Evolutionary conservation across 345 rosid species (phyloP), one percentile per base, ranked within the genome.

Genomic region (Rhizophora mangle): DNA sequence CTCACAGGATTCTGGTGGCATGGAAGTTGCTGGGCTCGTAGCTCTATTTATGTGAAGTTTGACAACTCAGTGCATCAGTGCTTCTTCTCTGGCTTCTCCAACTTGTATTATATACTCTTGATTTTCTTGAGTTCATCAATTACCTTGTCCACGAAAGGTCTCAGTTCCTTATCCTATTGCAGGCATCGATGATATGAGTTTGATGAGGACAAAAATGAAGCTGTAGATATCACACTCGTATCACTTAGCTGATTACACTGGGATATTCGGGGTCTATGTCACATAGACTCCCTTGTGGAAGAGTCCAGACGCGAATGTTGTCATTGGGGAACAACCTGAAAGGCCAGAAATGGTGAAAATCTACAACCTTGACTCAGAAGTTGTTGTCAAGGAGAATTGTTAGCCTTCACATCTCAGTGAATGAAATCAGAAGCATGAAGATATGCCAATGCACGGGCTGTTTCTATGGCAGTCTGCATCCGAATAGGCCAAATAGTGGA

Each of bases 371-470:
- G 56, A 39, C 56, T 26, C 16, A 8, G 62, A 36, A 63, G 29
- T 63, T 54, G 43, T 54, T 63, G 55, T 71, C 63, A 54, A 71
- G 74, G 52, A 69, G 66, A 29, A 69, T 31, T 61, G 21, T 51
- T 52, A 5, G 73, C 34, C 39, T 61, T 69, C 16, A 61, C 51
- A 19, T 69, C 66, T 6, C 60, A 37, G 22, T 63, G 68, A 39
- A 71, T 63, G 29, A 71, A 39, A 27, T 55, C 62, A 19, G 56
- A 24, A 37, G 62, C 68, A 53, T 63, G 62, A 9, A 69, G 74
- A 46, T 62, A 54, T 7, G 54, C 54, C 37, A 63, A 36, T 34
- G 74, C 68, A 55, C 20, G 10, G 29, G 63, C 74, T 22, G 56
- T 71, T 63, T 63, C 74, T 63, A n/a, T 27, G 4, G 74, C 55